Base-by-base conservation (phyloP, 495 filamentous ascomycete genomes). In the Astrothelium macrocarpum region DNA sequence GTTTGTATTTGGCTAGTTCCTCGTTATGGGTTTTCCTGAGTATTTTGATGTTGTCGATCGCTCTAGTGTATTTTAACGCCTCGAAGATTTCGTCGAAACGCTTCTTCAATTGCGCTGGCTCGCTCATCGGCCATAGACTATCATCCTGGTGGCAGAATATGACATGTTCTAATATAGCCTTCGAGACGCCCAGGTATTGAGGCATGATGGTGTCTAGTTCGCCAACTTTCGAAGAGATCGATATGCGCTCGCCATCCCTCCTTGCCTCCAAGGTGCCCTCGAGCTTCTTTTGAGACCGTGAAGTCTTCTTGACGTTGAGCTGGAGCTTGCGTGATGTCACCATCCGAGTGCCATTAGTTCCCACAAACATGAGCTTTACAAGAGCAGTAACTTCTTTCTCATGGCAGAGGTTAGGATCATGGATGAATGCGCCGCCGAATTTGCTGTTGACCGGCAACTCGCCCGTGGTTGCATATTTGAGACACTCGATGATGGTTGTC, bases 81-180 rank as follows among this genome's bases (percentile, higher is more conserved):
- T 97, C 95, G 69, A 98, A 98, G 26, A 98, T 97, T 69, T 96
- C 91, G 71, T 98, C 94, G 62, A 98, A 98, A 42, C 83, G 85
- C 76, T 94, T 93, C 76, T 98, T 98, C 28, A 98, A 78, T 2
- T 82, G 82, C 0, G 78, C 73, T 0, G 93, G 90, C 70, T 95
- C 90, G 69, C 91, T 96, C 88, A 98, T 91, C 14, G 94, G 94
- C 94, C 94, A 98, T 53, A 97, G 73, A 62, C 93, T 96, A 64
- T 98, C 94, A 67, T 98, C 94, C 69, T 98, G 94, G 73, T 98
- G 94, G 72, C 94, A 98, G 76, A 98, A 98, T 67, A 98, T 97
- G 71, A 98, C 94, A 56, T 84, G 87, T 53, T 97, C 91, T 34
- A 98, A 81, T 16, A 98, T 83, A 10, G 94, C 91, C 63, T 87